Evolutionary conservation across 768 basidiomycete genomes (phyloP).

Genomic region (Roridomyces roridus): DNA sequence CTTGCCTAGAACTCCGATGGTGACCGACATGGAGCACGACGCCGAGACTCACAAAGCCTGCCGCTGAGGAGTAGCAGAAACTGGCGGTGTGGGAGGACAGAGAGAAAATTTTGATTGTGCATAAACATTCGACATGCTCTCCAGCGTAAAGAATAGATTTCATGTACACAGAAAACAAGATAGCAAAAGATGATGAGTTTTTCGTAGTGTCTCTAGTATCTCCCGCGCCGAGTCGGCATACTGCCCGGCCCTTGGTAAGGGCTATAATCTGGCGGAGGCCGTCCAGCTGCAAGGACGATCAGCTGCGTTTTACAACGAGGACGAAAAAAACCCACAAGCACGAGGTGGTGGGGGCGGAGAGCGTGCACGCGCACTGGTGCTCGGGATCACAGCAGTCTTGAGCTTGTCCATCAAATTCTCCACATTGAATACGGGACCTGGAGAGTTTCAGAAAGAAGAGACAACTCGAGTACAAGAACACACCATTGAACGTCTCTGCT

Average conservation of each 20-base stretch:
- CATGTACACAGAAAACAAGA: background rate
- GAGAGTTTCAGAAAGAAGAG: background rate
- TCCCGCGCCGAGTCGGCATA: constrained; percentile 42
- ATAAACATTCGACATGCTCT: background rate
- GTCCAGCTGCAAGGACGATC: constrained; percentile 50
- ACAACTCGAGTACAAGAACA: constrained; percentile 33
- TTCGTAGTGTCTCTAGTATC: constrained; percentile 16
- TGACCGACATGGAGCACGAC: constrained; percentile 16
- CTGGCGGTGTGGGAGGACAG: no score
- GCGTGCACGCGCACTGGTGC: constrained; percentile 52
- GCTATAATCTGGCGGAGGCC: constrained; percentile 87
- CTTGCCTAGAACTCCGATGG: constrained; percentile 62
- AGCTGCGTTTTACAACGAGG: constrained; percentile 4
- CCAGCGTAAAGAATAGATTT: no score
- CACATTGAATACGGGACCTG: constrained; percentile 89
- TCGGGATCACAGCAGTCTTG: constrained; percentile 81
- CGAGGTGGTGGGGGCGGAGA: constrained; percentile 66
- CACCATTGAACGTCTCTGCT: constrained; percentile 83
- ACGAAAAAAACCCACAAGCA: constrained; percentile 41
- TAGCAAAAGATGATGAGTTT: background rate
- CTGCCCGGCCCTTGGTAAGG: constrained; percentile 81
- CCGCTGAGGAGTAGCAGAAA: background rate
- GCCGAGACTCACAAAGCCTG: background rate
- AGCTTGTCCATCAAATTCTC: constrained; percentile 91
- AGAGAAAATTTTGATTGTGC: no score